Evolutionary conservation across 116 monocot species (phyloP).

Genomic region (Papilionanthe hybrid): DNA sequence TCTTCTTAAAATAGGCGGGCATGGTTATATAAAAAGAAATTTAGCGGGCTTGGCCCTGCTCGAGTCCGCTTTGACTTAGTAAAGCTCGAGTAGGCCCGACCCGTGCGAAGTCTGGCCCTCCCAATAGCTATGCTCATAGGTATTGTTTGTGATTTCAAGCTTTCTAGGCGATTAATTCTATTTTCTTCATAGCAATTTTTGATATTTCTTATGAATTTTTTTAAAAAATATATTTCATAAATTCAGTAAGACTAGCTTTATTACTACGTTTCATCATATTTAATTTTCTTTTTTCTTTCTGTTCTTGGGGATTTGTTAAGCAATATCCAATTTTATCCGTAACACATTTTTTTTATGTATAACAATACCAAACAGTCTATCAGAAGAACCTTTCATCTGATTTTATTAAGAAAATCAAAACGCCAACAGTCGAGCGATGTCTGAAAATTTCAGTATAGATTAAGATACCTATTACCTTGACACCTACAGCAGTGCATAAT

Average conservation of each 20-base stretch:
- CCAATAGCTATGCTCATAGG: no score
- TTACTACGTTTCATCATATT: background rate
- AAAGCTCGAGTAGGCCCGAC: no score
- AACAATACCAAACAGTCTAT: background rate
- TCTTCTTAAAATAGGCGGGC: no score
- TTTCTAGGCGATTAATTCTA: no score
- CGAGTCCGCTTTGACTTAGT: no score
- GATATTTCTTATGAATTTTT: no score
- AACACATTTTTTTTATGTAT: background rate
- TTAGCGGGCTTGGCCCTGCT: no score
- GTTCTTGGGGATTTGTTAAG: background rate
- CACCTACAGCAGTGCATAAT: constrained; percentile 58
- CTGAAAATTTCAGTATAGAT: background rate
- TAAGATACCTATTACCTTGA: constrained; percentile 45
- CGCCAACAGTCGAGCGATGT: background rate
- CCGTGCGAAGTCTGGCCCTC: no score
- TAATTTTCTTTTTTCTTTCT: background rate
- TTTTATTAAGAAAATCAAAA: background rate
- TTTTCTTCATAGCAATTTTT: no score
- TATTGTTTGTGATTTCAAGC: no score
- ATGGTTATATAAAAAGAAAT: no score
- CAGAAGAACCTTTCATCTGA: background rate
- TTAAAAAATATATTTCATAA: background rate
- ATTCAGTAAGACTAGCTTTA: background rate
- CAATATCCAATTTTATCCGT: background rate